Base-by-base conservation (phyloP, 768 basidiomycete species). In the Pulveroboletus ravenelii region DNA sequence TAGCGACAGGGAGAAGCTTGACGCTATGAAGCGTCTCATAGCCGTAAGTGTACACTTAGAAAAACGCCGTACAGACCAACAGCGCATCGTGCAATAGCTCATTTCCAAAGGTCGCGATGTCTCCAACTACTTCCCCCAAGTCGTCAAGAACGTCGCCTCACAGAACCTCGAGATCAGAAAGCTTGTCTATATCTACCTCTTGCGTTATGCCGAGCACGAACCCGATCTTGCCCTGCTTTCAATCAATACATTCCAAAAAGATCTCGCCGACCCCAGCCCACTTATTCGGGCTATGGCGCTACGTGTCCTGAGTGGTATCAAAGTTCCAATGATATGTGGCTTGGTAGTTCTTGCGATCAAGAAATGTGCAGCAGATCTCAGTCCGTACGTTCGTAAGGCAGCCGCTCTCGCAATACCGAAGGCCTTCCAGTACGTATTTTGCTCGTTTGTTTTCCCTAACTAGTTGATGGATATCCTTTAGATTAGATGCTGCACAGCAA, bases 181-280 rank as follows among this genome's bases (percentile, higher is more conserved):
- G 71, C 83, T 99, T 46, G 93, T 98, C 35, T 98, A 98, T 69
- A 95, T 98, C 56, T 99, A 95, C 72, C 85, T 99, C 56, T 74
- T 98, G 40, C 86, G 92, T 52, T 94, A 96, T 69, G 93, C 96
- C 44, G 85, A 89, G 37, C 81, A 85, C 31, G 93, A 96, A 61
- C 94, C 96, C 13, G 96, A 98, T 68, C 84, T 98, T 42, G 89
- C 95, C 1, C 72, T 99, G 43, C 78, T 99, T 29, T 94, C 93
- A 3, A 95, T 99, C 74, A 99, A 99, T 71, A 95, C 95, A 1
- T 97, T 98, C 65, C 96, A 99, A 68, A 92, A 91, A 69, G 96
- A 99, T 70, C 76, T 99, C 29, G 83, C 86, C 5, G 96, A 98
- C 62, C 74, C 84, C 30, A 96, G 87, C 54, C 95, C 94, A 0